Evolutionary conservation across 345 rosid genomes (phyloP).

Genomic region (Syzygium aqueum): DNA sequence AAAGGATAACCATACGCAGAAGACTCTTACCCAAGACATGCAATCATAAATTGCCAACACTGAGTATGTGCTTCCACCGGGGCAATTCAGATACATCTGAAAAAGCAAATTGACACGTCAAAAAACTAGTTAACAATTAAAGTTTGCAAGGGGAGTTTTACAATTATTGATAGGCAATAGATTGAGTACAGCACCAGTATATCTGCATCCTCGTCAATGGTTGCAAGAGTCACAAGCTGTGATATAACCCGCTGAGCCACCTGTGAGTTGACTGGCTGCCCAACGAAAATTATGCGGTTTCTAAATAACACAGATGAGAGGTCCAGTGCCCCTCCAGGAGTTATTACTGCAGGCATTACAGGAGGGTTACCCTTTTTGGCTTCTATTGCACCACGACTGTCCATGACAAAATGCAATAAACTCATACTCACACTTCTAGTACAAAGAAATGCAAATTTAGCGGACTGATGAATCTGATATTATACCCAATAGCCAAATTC

Average conservation of each 20-base stretch:
- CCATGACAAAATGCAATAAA: neutral
- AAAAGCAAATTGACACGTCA: neutral
- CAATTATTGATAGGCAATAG: neutral
- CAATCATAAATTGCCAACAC: slow-evolving; percentile 91
- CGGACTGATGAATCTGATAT: no score
- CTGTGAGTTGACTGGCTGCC: slow-evolving; percentile 67
- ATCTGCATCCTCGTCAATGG: slow-evolving; percentile 83
- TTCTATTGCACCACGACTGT: slow-evolving; percentile 40
- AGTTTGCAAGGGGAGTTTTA: neutral
- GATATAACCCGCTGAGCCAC: slow-evolving; percentile 92
- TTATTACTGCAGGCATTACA: slow-evolving; percentile 77
- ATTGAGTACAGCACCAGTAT: slow-evolving; percentile 42
- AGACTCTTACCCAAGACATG: slow-evolving; percentile 72
- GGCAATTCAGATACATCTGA: slow-evolving; percentile 84
- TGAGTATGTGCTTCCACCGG: slow-evolving; percentile 89
- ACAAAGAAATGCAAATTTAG: neutral
- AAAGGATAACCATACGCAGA: neutral
- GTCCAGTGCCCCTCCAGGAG: slow-evolving; percentile 88
- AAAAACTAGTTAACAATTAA: neutral
- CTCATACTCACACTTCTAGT: neutral
- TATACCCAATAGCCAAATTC: neutral
- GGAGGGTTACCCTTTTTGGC: slow-evolving; percentile 75
- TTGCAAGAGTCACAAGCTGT: slow-evolving; percentile 84
- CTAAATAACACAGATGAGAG: slow-evolving; percentile 76
- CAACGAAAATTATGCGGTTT: slow-evolving; percentile 83